Evolutionary conservation across 306 rosid species (phyloP), one percentile per base, ranked within the genome.

Genomic region (Fragaria iinumae): DNA sequence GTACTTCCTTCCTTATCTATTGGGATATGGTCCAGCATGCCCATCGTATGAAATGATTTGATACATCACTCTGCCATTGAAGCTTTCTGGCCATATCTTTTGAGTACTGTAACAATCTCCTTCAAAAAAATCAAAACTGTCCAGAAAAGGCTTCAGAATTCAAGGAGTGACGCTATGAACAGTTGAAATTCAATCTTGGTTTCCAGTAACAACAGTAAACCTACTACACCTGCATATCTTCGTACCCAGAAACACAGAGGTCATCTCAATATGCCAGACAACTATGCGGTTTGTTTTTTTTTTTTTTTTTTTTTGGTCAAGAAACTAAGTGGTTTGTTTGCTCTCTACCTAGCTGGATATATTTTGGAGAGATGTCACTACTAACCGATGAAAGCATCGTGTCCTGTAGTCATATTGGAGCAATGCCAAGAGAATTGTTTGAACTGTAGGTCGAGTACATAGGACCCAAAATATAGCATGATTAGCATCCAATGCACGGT

Each of bases 21-120:
- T 84, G 77, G 83, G 69, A 67, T 87, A 68, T 57, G 62, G 79
- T 57, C 74, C 72, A 6, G 11, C 67, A 20, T 12, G 69, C 55
- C 39, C 49, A 60, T 76, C 55, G 38, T 38, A 36, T 20, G 70
- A 66, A 17, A 10, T 41, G 65, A 69, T 36, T 4, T 27, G 56
- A 59, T 57, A 25, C 73, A 41, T 60, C 69, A 44, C 68, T 39
- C 62, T 56, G 64, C 39, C 45, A 2, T 10, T 21, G 75, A 12
- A 5, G 18, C 45, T 72, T 72, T 65, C 69, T 63, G 39, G 60
- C 52, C 74, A 13, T 47, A 71, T 71, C 79, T 49, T 82, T 36
- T 64, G 60, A 65, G 43, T 74, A 62, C 32, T 21, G 49, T 25
- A 55, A 50, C 66, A 71, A 79, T 65, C 48, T 12, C 67, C 3